A percentile compares a stretch with the other conserved stretches of the same genome.
phyloP scores from a whole-genome alignment of 768 basidiomycete genomes.

The Podaxis sp. region DNA sequence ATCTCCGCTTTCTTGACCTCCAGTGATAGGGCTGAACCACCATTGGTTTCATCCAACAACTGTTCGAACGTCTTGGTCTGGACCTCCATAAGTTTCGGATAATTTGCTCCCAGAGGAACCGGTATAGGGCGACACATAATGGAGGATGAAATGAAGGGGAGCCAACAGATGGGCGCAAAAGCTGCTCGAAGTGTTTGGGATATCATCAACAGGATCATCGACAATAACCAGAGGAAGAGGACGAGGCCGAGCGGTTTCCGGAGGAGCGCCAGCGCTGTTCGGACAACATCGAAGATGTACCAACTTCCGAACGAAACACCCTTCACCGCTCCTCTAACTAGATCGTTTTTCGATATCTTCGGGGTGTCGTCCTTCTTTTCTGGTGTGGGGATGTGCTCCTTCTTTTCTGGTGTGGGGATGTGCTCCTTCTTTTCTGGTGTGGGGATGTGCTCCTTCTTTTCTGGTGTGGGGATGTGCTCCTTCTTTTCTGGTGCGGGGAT shows the following conservation, averaged over 20 bases:
- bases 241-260: slow-evolving; percentile 56
- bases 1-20: slow-evolving; percentile 78
- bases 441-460: background rate
- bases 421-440: background rate
- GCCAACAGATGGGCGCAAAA: slow-evolving; percentile 57
- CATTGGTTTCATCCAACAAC: slow-evolving; percentile 56
- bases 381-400: background rate
- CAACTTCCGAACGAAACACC: slow-evolving; percentile 27
- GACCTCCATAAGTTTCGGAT: slow-evolving; percentile 56
- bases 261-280: slow-evolving; percentile 46
- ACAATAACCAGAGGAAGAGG: slow-evolving; percentile 51
- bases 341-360: slow-evolving; percentile 24
- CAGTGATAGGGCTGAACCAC: slow-evolving; percentile 58
- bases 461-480: background rate
- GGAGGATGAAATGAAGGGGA: slow-evolving; percentile 57
- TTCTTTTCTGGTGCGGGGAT: background rate
- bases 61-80: slow-evolving; percentile 65
- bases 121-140: slow-evolving; percentile 37
- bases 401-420: background rate
- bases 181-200: slow-evolving; percentile 43
- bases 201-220: slow-evolving; percentile 41
- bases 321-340: slow-evolving; percentile 31
- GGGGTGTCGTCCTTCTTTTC: background rate
- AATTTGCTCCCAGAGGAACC: slow-evolving; percentile 51
- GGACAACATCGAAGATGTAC: slow-evolving; percentile 51